Percentiles rank a stretch among this genome's conserved stretches.
These are phyloP conservation scores for Penicillium coffeae DNA, from an alignment of 495 filamentous ascomycete genomes.

Conservation along the genomic window DNA sequence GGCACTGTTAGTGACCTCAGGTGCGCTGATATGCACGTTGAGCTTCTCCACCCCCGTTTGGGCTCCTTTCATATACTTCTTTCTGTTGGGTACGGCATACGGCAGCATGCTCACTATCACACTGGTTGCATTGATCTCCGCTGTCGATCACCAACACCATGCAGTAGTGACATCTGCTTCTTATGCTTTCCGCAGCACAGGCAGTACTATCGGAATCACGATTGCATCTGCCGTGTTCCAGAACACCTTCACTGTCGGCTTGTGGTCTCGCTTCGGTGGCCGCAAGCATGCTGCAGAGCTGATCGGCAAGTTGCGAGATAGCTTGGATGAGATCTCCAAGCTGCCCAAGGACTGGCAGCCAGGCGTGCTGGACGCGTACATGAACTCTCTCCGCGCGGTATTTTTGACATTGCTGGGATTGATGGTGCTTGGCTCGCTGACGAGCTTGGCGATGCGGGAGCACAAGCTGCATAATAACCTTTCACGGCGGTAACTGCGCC, in stretches of 20 bases:
- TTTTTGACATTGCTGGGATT: conserved; percentile 67
- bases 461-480: conserved; percentile 73
- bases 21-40: conserved; percentile 51
- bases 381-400: conserved; percentile 70
- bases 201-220: conserved; percentile 78
- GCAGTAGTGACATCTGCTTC: conserved; percentile 82
- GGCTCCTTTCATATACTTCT: conserved; percentile 65
- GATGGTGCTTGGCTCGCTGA: conserved; percentile 52
- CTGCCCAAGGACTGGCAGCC: conserved; percentile 68
- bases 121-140: conserved; percentile 72
- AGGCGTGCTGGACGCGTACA: conserved; percentile 67
- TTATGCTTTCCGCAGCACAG: conserved; percentile 78
- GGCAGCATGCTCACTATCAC: conserved; percentile 77
- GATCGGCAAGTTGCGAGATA: conserved; percentile 68
- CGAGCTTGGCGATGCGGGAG: conserved; percentile 70
- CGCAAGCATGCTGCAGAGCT: conserved; percentile 60
- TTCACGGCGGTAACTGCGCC: conserved; percentile 43
- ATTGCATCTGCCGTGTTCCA: conserved; percentile 77
- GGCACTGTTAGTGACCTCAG: conserved; percentile 47
- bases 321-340: conserved; percentile 66
- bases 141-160: conserved; percentile 77
- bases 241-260: conserved; percentile 53
- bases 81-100: conserved; percentile 64
- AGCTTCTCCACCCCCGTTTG: conserved; percentile 53
- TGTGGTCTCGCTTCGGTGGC: conserved; percentile 68